These are phyloP conservation scores for Salisapilia sapeloensis DNA, from an alignment of 352 stramenopile genomes.

Conservation along the genomic window DNA sequence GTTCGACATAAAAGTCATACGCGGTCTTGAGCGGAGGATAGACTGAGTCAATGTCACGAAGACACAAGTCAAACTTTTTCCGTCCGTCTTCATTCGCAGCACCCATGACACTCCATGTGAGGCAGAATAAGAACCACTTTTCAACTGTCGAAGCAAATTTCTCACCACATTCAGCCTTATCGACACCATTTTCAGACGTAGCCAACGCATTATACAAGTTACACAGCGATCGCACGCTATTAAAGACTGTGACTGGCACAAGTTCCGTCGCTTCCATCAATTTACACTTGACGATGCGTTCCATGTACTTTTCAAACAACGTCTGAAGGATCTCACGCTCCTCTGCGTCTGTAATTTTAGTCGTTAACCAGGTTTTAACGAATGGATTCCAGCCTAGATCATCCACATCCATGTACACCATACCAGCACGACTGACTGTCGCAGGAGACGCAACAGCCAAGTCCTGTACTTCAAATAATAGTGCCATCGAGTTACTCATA, in stretches of 20 bases:
- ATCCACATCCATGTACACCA: constrained; percentile 88
- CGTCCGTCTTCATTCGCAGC: constrained; percentile 73
- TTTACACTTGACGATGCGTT: constrained; percentile 58
- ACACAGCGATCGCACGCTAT: constrained; percentile 69
- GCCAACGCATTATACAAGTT: constrained; percentile 72
- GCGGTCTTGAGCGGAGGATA: constrained; percentile 85
- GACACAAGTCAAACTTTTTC: constrained; percentile 71
- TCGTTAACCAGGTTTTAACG: constrained; percentile 56
- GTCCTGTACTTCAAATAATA: constrained; percentile 92
- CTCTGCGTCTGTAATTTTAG: constrained; percentile 35
- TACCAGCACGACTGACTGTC: constrained; percentile 85
- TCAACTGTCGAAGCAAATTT: constrained; percentile 53
- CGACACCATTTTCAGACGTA: constrained; percentile 50
- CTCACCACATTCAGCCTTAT: constrained; percentile 37
- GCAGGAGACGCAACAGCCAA: constrained; percentile 86
- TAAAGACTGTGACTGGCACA: constrained; percentile 66
- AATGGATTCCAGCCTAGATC: constrained; percentile 70
- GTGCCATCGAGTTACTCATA: constrained; percentile 74
- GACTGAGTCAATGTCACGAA: constrained; percentile 85
- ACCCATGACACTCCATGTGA: constrained; percentile 77
- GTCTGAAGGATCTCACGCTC: constrained; percentile 45
- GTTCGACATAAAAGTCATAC: constrained; percentile 89
- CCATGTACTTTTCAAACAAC: constrained; percentile 75
- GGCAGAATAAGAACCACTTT: constrained; percentile 75
- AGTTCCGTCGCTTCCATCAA: constrained; percentile 42